These are phyloP conservation scores for Thermothelomyces thermophilus DNA, from an alignment of 2,329 filamentous ascomycete genomes.

Conservation along the genomic window DNA sequence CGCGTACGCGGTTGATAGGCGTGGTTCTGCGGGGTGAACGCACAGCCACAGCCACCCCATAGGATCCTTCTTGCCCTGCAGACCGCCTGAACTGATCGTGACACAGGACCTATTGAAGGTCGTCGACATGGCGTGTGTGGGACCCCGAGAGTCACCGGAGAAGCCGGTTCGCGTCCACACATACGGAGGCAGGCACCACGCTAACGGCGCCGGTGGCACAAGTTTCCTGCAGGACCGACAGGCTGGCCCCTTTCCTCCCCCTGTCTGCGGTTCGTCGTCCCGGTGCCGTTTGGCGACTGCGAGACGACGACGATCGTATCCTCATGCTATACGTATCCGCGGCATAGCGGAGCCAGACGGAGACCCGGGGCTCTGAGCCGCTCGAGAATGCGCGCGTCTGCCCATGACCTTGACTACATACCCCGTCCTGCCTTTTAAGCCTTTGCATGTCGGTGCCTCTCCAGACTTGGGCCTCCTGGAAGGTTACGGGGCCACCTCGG, in stretches of 20 bases:
- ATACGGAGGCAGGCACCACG: neutral
- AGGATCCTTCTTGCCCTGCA: neutral
- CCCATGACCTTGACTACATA: no score
- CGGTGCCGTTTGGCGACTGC: neutral
- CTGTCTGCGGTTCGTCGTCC: neutral
- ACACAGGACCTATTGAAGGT: neutral
- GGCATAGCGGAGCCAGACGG: neutral
- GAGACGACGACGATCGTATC: neutral
- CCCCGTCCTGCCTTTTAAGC: no score
- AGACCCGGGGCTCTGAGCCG: neutral
- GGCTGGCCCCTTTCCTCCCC: no score
- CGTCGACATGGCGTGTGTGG: no score
- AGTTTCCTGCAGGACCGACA: neutral
- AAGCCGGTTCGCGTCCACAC: neutral
- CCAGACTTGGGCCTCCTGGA: neutral
- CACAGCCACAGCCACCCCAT: constrained; percentile 4
- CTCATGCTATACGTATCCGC: neutral
- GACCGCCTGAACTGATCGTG: constrained; percentile 3
- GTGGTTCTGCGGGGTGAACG: neutral
- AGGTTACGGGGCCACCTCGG: no score
- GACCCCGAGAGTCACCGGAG: neutral
- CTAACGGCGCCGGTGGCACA: neutral
- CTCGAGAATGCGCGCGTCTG: neutral
- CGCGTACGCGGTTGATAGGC: no score
- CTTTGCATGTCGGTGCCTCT: neutral